Evolutionary conservation across 352 stramenopile genomes (phyloP), one percentile per base, ranked within the genome.

Genomic region (Globisporangium megalacanthum): DNA sequence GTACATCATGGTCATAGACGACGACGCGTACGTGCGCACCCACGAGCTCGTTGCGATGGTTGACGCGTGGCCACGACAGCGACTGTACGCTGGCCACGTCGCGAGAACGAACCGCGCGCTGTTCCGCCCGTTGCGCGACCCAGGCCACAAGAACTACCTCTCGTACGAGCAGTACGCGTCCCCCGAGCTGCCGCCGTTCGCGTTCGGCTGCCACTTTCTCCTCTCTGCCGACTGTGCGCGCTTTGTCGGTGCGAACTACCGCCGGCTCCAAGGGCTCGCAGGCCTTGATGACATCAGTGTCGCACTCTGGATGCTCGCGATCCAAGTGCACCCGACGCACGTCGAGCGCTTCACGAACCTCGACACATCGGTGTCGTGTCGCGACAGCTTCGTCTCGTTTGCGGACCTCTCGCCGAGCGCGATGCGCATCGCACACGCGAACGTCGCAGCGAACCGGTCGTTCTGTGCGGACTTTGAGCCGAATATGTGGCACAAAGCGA

Each of bases 1-100:
- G 6, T 86, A 66, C 20, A 50, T 85, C 0, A 81, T 91, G 69
- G 64, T 91, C 35, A 52, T 58, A 10, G 82, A 91, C 54, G 80
- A 92, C 52, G 80, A 91, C 41, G 53, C 87, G 3, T 88, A 83
- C 29, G 31, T 88, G 6, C 58, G 63, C 15, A 52, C 77, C 1
- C 54, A 75, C 15, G 54, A 61, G 9, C 52, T 67, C 14, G 41
- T 53, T 42, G 9, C 29, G 3, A 31, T 56, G 3, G 14, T 55
- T 15, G 22, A 13, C 17, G 22, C 31, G 7, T 56, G 39, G 14
- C 41, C 48, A 19, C 37, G 33, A 14, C 14, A 52, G n/a, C 46
- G 60, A 4, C 33, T 75, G 13, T 81, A 75, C 33, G 65, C 69
- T 29, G 72, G 71, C 5, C 66, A 83, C 31, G 63, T 79, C 6